Percentiles rank a stretch among this genome's conserved stretches.
Evolutionary conservation across 345 rosid species (phyloP).

Genomic region (Linum lewisii): DNA sequence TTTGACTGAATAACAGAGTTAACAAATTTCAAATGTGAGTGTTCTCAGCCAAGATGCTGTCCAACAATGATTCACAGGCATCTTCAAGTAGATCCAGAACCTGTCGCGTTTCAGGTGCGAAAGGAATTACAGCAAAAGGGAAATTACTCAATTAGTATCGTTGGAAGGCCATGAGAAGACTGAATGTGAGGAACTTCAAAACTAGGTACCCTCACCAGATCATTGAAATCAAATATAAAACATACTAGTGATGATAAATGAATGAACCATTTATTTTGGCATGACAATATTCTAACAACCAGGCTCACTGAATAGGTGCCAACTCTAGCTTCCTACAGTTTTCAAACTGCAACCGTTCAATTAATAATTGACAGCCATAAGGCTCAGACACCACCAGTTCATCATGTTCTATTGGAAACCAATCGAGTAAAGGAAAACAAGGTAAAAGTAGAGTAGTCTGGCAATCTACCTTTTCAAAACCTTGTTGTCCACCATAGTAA

Average conservation of each 20-base stretch:
- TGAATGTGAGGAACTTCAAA: too few species aligned
- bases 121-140: not conserved
- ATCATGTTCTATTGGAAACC: not conserved
- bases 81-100: constrained; percentile 86
- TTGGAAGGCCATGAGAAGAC: not conserved
- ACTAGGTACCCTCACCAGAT: too few species aligned
- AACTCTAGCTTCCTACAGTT: not conserved
- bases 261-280: too few species aligned
- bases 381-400: not conserved
- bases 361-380: too few species aligned
- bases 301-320: not conserved
- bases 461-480: constrained; percentile 74
- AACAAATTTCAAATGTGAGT: constrained; percentile 9
- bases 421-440: too few species aligned
- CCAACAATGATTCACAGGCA: constrained; percentile 82
- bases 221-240: too few species aligned
- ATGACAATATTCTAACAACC: too few species aligned
- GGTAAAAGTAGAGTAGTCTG: not conserved
- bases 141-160: not conserved
- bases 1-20: not conserved
- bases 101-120: constrained; percentile 18
- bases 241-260: too few species aligned
- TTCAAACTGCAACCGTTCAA: not conserved
- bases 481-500: constrained; percentile 84
- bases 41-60: constrained; percentile 47